phyloP scores from a whole-genome alignment of 176 grass and related monocot genomes.

The Eragrostis curvula region DNA sequence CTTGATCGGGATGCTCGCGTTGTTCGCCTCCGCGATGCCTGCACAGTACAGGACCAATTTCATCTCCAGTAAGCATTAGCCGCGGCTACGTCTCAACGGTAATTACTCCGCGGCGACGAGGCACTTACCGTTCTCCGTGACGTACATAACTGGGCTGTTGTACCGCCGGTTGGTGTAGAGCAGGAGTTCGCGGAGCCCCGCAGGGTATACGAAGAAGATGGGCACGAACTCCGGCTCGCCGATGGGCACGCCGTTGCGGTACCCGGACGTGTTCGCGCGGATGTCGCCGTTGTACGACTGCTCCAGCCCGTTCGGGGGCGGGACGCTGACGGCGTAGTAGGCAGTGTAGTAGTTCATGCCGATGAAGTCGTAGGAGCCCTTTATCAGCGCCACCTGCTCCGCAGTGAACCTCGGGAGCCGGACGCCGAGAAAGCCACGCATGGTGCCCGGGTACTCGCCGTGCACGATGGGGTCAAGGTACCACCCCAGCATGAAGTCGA shows the following conservation, averaged over 20 bases:
- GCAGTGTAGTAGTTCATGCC: conserved; percentile 83
- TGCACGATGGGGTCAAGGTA: conserved; percentile 66
- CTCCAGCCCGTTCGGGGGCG: conserved; percentile 13
- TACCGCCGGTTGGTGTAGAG: conserved; percentile 62
- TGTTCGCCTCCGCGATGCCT: conserved; percentile 55
- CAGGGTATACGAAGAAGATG: conserved; percentile 56
- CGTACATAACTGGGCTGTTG: conserved; percentile 53
- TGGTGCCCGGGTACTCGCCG: conserved; percentile 72
- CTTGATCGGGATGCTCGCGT: conserved; percentile 27
- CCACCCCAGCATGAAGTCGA: conserved; percentile 88
- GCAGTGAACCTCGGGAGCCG: conserved; percentile 72
- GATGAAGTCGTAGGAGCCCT: conserved; percentile 69
- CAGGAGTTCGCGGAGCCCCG: conserved; percentile 55
- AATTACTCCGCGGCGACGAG: neutral
- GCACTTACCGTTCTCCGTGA: conserved; percentile 57
- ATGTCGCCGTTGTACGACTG: conserved; percentile 50
- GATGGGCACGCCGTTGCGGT: conserved; percentile 34
- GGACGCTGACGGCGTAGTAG: conserved; percentile 35
- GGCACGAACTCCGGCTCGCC: conserved; percentile 36
- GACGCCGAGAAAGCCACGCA: conserved; percentile 48
- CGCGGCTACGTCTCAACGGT: too few relatives aligned
- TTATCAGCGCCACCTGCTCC: conserved; percentile 35
- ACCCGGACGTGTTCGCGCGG: conserved; percentile 34
- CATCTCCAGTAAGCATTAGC: too few relatives aligned
- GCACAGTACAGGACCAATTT: neutral